phyloP scores from a whole-genome alignment of 179 eudicot species.

The Beta lomatogona region DNA sequence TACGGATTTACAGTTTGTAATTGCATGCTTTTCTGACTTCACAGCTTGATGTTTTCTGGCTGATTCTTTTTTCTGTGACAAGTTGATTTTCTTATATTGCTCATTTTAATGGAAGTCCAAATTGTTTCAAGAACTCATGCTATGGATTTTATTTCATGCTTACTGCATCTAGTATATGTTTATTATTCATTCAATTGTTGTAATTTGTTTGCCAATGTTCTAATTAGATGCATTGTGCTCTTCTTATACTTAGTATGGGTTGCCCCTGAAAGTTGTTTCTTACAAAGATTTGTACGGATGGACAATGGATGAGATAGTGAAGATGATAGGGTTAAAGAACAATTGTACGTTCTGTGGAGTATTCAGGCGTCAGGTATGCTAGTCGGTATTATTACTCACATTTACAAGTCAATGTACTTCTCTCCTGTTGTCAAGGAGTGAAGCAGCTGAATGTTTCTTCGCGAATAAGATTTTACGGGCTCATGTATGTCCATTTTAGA shows the following conservation, averaged over 20 bases:
- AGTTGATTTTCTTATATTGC: background rate
- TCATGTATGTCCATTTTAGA: background rate
- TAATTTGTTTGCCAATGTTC: slow-evolving; percentile 8
- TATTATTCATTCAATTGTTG: background rate
- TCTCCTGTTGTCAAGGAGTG: background rate
- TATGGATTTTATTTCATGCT: slow-evolving; percentile 1
- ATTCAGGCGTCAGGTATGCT: slow-evolving; percentile 91
- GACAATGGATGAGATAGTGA: slow-evolving; percentile 99
- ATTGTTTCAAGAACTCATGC: background rate
- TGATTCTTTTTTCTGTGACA: background rate
- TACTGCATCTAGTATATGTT: background rate
- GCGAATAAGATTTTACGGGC: background rate
- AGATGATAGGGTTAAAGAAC: slow-evolving; percentile 92
- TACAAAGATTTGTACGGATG: slow-evolving; percentile 97
- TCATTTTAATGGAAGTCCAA: too few species aligned
- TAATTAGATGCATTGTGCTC: slow-evolving; percentile 4
- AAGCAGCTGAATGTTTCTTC: background rate
- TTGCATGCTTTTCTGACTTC: background rate
- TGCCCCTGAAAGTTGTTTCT: slow-evolving; percentile 94
- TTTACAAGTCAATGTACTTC: background rate
- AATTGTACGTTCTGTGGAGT: slow-evolving; percentile 99
- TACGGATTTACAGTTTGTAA: too few species aligned
- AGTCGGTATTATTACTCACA: slow-evolving; percentile 1
- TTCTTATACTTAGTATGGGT: slow-evolving; percentile 63
- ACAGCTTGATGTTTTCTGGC: background rate